A percentile compares a stretch with the other conserved stretches of the same genome.
Evolutionary conservation across 2,329 filamentous ascomycete genomes (phyloP).

Genomic region (Aspergillus fijiensis): DNA sequence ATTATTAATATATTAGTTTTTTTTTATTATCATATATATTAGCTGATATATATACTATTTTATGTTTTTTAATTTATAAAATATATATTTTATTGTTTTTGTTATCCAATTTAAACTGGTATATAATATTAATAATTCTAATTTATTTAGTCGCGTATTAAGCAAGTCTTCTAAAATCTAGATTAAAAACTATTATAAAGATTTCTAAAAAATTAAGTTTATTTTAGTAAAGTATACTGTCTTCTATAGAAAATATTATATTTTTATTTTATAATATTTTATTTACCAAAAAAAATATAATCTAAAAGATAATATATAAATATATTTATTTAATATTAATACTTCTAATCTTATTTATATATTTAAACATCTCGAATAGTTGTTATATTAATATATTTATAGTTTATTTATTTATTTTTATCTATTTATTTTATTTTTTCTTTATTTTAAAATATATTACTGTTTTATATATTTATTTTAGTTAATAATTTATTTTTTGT

Average conservation of each 20-base stretch:
- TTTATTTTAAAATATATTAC: neutral
- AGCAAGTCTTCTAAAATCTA: too few species aligned
- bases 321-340: neutral
- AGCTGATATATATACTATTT: too few species aligned
- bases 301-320: neutral
- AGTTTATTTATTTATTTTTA: neutral
- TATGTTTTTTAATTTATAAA: too few species aligned
- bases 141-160: too few species aligned
- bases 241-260: too few species aligned
- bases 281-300: neutral
- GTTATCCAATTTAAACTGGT: too few species aligned
- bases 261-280: neutral
- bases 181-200: too few species aligned
- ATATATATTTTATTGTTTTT: too few species aligned
- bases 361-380: neutral
- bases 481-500: too few species aligned
- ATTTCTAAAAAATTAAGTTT: neutral
- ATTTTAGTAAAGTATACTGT: neutral
- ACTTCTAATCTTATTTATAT: neutral
- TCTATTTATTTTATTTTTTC: neutral
- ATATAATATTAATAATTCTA: too few species aligned
- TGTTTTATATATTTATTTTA: neutral
- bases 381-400: neutral
- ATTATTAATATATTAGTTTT: too few species aligned
- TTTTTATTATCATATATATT: neutral